Base-by-base conservation (phyloP, 2,329 filamentous ascomycete species). In the Sarocladium strictum region DNA sequence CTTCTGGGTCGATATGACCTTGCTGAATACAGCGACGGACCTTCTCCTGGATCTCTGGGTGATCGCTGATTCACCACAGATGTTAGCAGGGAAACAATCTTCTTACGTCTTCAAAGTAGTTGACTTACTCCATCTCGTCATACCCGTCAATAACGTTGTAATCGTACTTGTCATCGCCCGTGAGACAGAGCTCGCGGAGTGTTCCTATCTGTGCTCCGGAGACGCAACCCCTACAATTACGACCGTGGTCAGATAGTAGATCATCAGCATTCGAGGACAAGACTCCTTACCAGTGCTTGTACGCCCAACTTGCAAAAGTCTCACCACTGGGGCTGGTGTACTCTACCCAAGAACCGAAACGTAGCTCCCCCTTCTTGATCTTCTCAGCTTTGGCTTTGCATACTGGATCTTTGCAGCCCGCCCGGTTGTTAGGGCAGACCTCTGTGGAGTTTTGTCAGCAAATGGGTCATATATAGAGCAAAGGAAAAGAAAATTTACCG, bases 1-100 rank as follows among this genome's bases (percentile, higher is more conserved):
- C 93, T 53, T 89, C 86, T 40, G 90, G 79, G 61, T 88, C 86
- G 62, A 97, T 86, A 63, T 94, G 89, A 23, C 90, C 90, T 66
- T 92, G 80, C 56, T 80, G 77, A 23, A 97, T 69, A 53, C 87
- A 89, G 45, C 79, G 80, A 52, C 80, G 76, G 59, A 97, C 75
- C 75, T 94, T 96, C 43, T 81, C 81, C 69, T 92, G 83, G 1
- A 83, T 63, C 2, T 90, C 86, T 0, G 77, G 72, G 35, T 84
- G 72, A 2, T 70, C 71, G 3, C 74, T 75, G 54, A 37, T 24
- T 51, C 45, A 59, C 37, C 21, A 54, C 14, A 6, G 21, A 14
- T n/a, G 5, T 3, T 3, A 14, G 27, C 29, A n/a, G 49, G 14
- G 4, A 11, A 35, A 19, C 17, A 19, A n/a, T 21, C 10, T 10